phyloP scores from a whole-genome alignment of 2,329 filamentous ascomycete genomes.

The Gaeumannomyces tritici region DNA sequence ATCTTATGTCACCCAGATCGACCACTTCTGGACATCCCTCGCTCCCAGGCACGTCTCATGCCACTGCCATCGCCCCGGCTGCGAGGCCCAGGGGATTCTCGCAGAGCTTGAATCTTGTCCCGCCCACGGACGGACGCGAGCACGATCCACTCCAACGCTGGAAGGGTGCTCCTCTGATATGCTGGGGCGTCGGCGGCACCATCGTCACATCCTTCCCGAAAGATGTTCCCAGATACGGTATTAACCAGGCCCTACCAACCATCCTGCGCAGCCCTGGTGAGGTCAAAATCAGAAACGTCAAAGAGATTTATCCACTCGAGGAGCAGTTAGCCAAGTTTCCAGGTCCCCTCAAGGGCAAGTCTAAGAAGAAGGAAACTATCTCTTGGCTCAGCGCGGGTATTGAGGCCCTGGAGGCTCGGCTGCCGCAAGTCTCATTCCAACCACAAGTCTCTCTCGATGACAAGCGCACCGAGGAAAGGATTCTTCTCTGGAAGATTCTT shows the following conservation, averaged over 20 bases:
- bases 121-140: constrained; percentile 56
- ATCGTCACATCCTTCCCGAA: constrained; percentile 82
- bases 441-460: constrained; percentile 47
- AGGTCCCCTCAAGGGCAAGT: constrained; percentile 78
- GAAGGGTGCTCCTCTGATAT: constrained; percentile 80
- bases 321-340: constrained; percentile 76
- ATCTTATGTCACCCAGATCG: constrained; percentile 27
- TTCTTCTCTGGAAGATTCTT: constrained; percentile 81
- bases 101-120: constrained; percentile 45
- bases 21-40: constrained; percentile 5
- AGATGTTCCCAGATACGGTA: constrained; percentile 76
- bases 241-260: constrained; percentile 62
- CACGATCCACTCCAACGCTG: constrained; percentile 77
- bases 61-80: constrained; percentile 7
- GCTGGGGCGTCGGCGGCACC: constrained; percentile 79
- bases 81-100: constrained; percentile 42
- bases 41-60: neutral
- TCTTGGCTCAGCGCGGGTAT: constrained; percentile 74
- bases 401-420: constrained; percentile 55
- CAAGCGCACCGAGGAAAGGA: constrained; percentile 68
- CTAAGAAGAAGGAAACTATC: constrained; percentile 89
- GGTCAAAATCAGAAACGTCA: constrained; percentile 67
- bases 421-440: constrained; percentile 37
- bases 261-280: constrained; percentile 77
- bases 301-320: constrained; percentile 59